These are phyloP conservation scores for Chaetomidium leptoderma DNA, from an alignment of 495 filamentous ascomycete genomes.

Conservation along the genomic window DNA sequence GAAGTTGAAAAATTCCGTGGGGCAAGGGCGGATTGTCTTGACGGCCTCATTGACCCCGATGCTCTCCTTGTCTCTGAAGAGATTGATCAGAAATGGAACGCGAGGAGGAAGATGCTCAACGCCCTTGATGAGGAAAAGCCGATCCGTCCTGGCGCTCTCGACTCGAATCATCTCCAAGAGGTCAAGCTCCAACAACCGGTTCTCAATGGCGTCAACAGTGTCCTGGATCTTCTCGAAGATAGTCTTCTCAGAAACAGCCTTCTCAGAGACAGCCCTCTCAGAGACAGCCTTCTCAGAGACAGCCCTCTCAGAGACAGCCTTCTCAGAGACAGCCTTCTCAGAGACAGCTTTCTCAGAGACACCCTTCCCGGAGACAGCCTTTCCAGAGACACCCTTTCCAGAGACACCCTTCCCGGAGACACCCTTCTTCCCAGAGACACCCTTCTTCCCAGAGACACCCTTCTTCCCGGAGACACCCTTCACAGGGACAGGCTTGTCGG, in stretches of 20 bases:
- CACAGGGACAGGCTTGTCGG: too few species aligned
- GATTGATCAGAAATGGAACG: background rate
- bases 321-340: too few species aligned
- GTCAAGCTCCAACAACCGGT: constrained; percentile 6
- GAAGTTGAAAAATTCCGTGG: background rate
- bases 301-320: too few species aligned
- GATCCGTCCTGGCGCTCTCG: constrained; percentile 9
- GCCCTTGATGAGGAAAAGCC: background rate
- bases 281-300: too few species aligned
- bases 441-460: too few species aligned
- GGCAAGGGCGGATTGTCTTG: background rate
- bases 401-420: too few species aligned
- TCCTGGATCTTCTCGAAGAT: background rate
- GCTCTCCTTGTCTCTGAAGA: constrained; percentile 12
- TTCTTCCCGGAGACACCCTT: too few species aligned
- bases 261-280: too few species aligned
- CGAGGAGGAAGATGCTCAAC: constrained; percentile 8
- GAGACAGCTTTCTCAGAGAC: too few species aligned
- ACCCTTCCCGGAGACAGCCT: too few species aligned
- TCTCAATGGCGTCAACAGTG: background rate
- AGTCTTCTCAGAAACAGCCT: background rate
- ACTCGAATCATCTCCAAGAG: constrained; percentile 12
- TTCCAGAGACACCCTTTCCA: too few species aligned
- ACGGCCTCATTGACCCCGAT: background rate
- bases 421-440: too few species aligned